Conservation (phyloP, 129 eudicot genomes). For the Solidago caesia region DNA sequence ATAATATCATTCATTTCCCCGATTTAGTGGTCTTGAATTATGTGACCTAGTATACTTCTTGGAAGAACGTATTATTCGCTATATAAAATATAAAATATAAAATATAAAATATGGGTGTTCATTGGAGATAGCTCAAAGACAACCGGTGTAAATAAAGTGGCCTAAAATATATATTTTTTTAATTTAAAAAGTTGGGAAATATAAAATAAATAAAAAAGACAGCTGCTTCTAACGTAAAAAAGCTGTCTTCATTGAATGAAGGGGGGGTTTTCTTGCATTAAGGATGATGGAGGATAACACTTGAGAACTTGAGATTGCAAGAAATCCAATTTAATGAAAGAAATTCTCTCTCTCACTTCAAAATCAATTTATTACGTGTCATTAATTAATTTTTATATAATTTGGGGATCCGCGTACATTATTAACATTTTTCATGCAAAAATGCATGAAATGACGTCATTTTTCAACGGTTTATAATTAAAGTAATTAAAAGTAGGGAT, state of each 20-base stretch:
- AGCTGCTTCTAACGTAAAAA: slow-evolving; percentile 41
- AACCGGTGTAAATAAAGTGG: not conserved
- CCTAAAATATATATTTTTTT: not conserved
- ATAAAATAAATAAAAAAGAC: slow-evolving; percentile 16
- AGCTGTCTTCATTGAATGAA: slow-evolving; percentile 40
- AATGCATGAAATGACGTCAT: not conserved
- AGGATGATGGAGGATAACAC: slow-evolving; percentile 27
- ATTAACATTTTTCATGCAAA: slow-evolving; percentile 29
- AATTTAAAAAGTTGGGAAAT: not conserved
- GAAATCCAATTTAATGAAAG: slow-evolving; percentile 23
- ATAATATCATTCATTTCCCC: not conserved
- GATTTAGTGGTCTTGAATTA: slow-evolving; percentile 1
- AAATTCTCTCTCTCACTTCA: not conserved
- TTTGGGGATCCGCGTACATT: slow-evolving; percentile 27
- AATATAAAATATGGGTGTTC: slow-evolving; percentile 19
- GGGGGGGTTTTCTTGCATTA: slow-evolving; percentile 30
- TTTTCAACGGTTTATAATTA: not conserved
- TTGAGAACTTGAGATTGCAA: slow-evolving; percentile 26
- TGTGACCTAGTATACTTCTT: slow-evolving; percentile 1
- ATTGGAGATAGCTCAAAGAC: slow-evolving; percentile 28
- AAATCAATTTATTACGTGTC: not conserved
- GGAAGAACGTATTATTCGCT: not conserved
- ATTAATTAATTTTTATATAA: not conserved
- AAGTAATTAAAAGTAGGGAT: too few relatives aligned
- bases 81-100: not conserved